Base-by-base conservation (phyloP, 495 filamentous ascomycete genomes). In the Amniculicola lignicola region DNA sequence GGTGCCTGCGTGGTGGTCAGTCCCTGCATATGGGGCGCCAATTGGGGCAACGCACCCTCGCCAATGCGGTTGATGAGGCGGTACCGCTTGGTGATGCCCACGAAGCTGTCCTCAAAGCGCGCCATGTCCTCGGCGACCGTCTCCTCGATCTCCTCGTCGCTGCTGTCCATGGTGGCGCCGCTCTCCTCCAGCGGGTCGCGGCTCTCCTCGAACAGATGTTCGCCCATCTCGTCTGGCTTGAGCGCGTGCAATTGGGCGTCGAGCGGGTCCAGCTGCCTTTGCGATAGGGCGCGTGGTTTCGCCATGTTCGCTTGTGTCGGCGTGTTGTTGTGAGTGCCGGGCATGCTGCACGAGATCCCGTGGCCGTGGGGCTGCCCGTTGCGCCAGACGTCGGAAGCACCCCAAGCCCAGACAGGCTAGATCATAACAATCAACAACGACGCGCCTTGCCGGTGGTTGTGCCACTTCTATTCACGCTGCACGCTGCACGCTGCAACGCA, bases 11-110 rank as follows among this genome's bases (percentile, higher is more conserved):
- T 52, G 43, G 4, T 4, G 3, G 12, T 56, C 12, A 46, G 50
- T 70, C 25, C 37, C 45, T 56, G 51, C 46, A 64, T 45, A 35
- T 28, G 25, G 12, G 36, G 42, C 40, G 21, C 42, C 53, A 65
- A 58, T 61, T 49, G 56, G n/a, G 2, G 40, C 12, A 36, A 59
- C 49, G 38, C 68, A 92, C 90, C 93, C 81, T 97, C 93, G 57
- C 93, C 93, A 62, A 99, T 97, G 45, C 91, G 85, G 74, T 96
- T 96, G 62, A 99, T 90, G 43, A 99, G 71, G 23, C 93, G 84
- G 72, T 89, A 99, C 28, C 81, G 79, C 48, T 86, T 76, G 31
- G 82, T 85, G 55, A 96, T 91, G n/a, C 85, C 86, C 22, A 81
- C 81, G 62, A 97, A 96, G 21, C 80, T 85, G 10, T 85, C 74